These are phyloP conservation scores for Lachnellula willkommii DNA, from an alignment of 2,329 filamentous ascomycete genomes.

Conservation along the genomic window DNA sequence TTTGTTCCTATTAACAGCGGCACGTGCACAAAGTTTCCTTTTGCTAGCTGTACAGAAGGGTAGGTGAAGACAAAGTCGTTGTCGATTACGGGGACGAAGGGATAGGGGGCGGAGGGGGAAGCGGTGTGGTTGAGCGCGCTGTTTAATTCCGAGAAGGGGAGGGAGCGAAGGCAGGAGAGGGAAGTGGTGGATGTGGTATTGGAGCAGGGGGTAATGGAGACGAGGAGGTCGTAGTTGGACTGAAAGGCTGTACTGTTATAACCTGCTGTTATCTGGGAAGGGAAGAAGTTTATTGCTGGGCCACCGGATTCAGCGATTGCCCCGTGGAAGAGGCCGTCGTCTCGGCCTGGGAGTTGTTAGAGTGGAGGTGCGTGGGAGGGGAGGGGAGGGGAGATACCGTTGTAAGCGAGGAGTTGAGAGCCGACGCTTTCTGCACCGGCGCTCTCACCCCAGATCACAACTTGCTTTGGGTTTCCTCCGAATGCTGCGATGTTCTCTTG, in stretches of 20 bases:
- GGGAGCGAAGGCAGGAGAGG: conserved; percentile 27
- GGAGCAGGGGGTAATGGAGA: conserved; percentile 28
- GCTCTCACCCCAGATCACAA: conserved; percentile 42
- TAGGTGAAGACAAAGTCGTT: conserved; percentile 40
- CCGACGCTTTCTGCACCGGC: conserved; percentile 29
- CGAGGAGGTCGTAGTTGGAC: conserved; percentile 33
- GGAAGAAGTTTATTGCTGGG: conserved; percentile 19
- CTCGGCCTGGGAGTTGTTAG: conserved; percentile 34
- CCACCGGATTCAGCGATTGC: conserved; percentile 43
- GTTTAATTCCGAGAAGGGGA: conserved; percentile 26
- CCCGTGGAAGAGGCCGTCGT: conserved; percentile 48
- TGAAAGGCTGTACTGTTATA: conserved; percentile 19
- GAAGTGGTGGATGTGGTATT: conserved; percentile 7
- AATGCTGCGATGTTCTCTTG: conserved; percentile 38
- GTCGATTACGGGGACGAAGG: conserved; percentile 32
- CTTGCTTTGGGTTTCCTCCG: conserved; percentile 41
- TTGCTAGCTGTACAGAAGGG: conserved; percentile 47
- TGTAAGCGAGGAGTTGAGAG: conserved; percentile 40
- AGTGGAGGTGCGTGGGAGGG: neutral
- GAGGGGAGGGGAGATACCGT: conserved; percentile 17
- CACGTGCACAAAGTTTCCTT: conserved; percentile 33
- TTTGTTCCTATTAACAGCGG: conserved; percentile 42
- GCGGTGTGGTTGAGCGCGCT: conserved; percentile 26
- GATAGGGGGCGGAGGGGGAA: conserved; percentile 31
- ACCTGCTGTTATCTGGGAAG: neutral